Base-by-base conservation (phyloP, 1,284 basidiomycete genomes). In the Austropuccinia psidii region DNA sequence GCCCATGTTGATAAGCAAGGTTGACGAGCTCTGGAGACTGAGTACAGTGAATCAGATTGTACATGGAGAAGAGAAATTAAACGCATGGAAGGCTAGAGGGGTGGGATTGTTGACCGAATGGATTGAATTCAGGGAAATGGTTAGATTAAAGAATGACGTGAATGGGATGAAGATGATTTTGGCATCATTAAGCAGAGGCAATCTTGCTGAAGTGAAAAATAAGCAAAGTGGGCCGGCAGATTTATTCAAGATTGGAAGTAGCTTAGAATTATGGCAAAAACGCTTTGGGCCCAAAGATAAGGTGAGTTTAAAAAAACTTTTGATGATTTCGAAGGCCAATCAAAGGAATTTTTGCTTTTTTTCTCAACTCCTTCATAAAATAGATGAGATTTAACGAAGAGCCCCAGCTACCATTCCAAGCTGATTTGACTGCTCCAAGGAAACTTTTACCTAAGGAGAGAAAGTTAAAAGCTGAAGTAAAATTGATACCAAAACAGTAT, bases 41-140 rank as follows among this genome's bases (percentile, higher is more conserved):
- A 93, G 98, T 82, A 98, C 95, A 0, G 88, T 90, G 19, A 89
- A 90, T 80, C 94, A 92, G 80, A 95, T 94, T 80, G 92, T 98
- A 0, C 85, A 88, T 29, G 93, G 94, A 1, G 93, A 98, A 79
- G 93, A 97, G 78, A 82, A 85, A 2, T 84, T 98, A 31, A 87
- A 86, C 3, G 79, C 83, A 8, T 98, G 95, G 94, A 89, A 88
- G 77, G 88, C 94, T 47, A 85, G 94, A 33, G 91, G 93, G 6
- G 85, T 97, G 11, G 88, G 88, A 1, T 86, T 93, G 9, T 88
- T 98, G 24, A 87, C 92, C 75, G 95, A 97, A 78, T 90, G 91
- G 79, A 85, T 84, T 52, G 84, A 86, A 70, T 82, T 93, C 21
- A 84, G 88, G 24, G 85, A 84, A 52, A 87, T 86, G 54, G 90